These are phyloP conservation scores for Astrocystis sublimbata DNA, from an alignment of 495 filamentous ascomycete species.

Conservation along the genomic window DNA sequence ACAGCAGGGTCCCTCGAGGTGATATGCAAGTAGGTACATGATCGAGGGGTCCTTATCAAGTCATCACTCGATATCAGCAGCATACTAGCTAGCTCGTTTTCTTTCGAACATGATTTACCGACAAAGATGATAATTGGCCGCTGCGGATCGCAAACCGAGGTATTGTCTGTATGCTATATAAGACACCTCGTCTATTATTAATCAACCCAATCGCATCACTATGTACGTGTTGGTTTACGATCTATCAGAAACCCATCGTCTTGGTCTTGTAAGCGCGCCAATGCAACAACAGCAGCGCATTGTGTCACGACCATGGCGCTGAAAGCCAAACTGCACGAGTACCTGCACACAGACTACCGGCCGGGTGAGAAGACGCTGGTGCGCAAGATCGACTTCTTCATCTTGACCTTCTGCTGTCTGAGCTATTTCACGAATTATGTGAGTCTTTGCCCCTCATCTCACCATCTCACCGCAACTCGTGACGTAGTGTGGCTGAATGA, in stretches of 20 bases:
- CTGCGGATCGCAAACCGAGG: neutral
- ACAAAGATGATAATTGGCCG: neutral
- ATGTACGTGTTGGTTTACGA: neutral
- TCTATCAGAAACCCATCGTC: neutral
- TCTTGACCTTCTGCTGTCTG: constrained; percentile 64
- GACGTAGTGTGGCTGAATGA: neutral
- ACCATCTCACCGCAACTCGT: neutral
- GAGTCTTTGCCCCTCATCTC: constrained; percentile 20
- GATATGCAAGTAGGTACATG: too few species aligned
- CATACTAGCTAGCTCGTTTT: neutral
- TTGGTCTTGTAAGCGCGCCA: neutral
- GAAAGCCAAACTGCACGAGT: constrained; percentile 28
- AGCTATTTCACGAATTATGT: constrained; percentile 55
- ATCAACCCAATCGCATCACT: too few species aligned
- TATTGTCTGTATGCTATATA: neutral
- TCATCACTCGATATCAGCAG: too few species aligned
- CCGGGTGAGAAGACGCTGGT: constrained; percentile 51
- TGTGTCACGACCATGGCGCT: constrained; percentile 17
- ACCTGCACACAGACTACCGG: constrained; percentile 36
- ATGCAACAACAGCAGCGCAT: neutral
- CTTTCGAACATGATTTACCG: neutral
- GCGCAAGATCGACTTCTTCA: constrained; percentile 65
- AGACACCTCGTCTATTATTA: neutral
- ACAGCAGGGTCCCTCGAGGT: too few species aligned
- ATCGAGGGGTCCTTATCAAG: too few species aligned